These are phyloP conservation scores for Aspergillus puulaauensis DNA, from an alignment of 2,329 filamentous ascomycete genomes.

Conservation along the genomic window DNA sequence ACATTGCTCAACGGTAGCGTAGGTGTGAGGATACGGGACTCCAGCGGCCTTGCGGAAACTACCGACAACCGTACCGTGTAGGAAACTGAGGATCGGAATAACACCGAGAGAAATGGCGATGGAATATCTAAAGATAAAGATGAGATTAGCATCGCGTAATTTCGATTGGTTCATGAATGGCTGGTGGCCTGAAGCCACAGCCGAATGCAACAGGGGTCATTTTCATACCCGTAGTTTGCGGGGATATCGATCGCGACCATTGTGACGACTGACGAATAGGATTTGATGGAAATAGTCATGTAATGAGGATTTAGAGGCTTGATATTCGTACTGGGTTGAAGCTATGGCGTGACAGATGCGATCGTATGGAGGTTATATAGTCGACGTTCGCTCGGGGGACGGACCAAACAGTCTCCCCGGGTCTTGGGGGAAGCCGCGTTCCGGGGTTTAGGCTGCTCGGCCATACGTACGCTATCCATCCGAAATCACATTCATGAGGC, in stretches of 20 bases:
- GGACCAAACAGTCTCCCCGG: conserved; percentile 9
- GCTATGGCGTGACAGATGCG: not conserved
- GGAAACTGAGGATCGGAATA: conserved; percentile 53
- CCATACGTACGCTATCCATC: not conserved
- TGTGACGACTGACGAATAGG: conserved; percentile 10
- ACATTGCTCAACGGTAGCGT: conserved; percentile 57
- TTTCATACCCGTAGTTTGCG: conserved; percentile 49
- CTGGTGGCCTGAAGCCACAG: not conserved
- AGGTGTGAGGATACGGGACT: conserved; percentile 59
- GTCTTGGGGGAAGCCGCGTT: not conserved
- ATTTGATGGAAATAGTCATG: not conserved
- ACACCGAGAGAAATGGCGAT: conserved; percentile 54
- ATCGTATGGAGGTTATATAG: conserved; percentile 1
- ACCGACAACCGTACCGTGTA: conserved; percentile 51
- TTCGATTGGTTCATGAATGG: not conserved
- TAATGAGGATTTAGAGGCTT: not conserved
- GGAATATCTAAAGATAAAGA: conserved; percentile 50
- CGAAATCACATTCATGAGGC: not conserved
- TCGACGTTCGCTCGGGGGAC: conserved; percentile 5
- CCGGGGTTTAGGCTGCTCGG: conserved; percentile 1
- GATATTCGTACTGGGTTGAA: not conserved
- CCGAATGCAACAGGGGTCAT: not conserved
- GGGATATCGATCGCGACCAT: conserved; percentile 47
- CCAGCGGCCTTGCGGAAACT: conserved; percentile 52
- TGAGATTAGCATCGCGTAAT: not conserved